Evolutionary conservation across 1,284 basidiomycete genomes (phyloP), one percentile per base, ranked within the genome.

Genomic region (Naganishia sp.): DNA sequence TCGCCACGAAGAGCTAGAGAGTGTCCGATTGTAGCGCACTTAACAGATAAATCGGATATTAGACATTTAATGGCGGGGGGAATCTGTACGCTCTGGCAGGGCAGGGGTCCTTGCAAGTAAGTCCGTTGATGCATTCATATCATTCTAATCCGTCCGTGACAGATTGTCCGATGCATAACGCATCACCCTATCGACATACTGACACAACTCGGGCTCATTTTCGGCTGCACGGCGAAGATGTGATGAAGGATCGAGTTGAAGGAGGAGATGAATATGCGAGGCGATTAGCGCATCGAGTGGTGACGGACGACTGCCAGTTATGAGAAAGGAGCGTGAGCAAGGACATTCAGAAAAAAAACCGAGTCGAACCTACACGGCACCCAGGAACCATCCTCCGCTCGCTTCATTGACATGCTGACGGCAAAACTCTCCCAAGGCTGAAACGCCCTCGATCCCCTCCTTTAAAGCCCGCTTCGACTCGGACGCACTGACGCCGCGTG

Each of bases 271-370:
- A 7, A 78, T 65, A 46, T 80, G 75, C 1, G 78, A 76, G 3
- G 75, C 74, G 16, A 80, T 70, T 11, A 80, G 68, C 0, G 79
- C 78, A 55, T 80, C 79, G 3, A 80, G 71, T 0, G 78, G 75
- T 28, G 77, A 77, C 3, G 78, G 74, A 6, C 54, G 45, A n/a
- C 66, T 67, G 33, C 23, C 6, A 2, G n/a, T 6, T 10, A 31
- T 6, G 28, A 36, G 2, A 7, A n/a, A 39, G 36, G 11, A 23
- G 28, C 43, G 21, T 39, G 16, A 21, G 50, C 36, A 25, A 18
- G 42, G n/a, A 16, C 4, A 18, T 21, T 9, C 16, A 6, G n/a
- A 9, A 16, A 9, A 16, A 44, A 39, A 10, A 21, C 28, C 5
- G 23, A 23, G 45, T 10, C 21, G 23, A 28, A 66, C 68, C 53